Evolutionary conservation across 2,329 filamentous ascomycete species (phyloP), one percentile per base, ranked within the genome.

Genomic region (Septoria petroselini): DNA sequence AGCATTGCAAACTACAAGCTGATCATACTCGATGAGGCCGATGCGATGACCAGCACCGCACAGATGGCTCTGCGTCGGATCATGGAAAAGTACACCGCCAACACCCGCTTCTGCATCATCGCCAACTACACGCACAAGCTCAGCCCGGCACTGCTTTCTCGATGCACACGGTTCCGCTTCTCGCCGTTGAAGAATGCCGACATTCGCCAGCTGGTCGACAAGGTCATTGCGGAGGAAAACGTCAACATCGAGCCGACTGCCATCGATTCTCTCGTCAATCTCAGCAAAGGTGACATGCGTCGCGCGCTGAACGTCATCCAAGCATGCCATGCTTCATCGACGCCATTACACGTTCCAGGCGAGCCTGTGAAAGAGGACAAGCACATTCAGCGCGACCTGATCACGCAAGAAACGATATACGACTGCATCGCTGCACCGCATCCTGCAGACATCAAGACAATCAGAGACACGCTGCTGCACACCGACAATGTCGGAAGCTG

Each of bases 121-220:
- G 93, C 93, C 62, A 98, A 98, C 73, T 98, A 98, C 71, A 93
- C 93, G 23, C 93, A 98, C 75, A 98, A 98, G 71, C 82, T 98
- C 31, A 94, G 89, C 9, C 91, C 93, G 0, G 93, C 93, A 0
- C 76, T 98, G 35, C 76, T 98, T 45, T 97, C 91, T 41, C 79
- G 93, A 62, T 98, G 93, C 72, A 98, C 93, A 7, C 78, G 93
- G 30, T 98, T 98, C 70, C 79, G 93, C 25, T 98, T 98, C 71
- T 95, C 88, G 59, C 93, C 93, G 8, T 74, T 98, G 48, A 95
- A 95, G 68, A 88, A 95, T 63, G 75, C 70, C 5, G 93, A 97
- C 67, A 96, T 98, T 53, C 77, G 88, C 42, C 77, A 80, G 1
- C 70, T 97, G 45, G 90, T 98, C 6, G 89, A 96, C 67, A 85